Percentiles rank a stretch among this genome's conserved stretches.
Conservation (phyloP, 768 basidiomycete species). For the Lentinula sp. region DNA sequence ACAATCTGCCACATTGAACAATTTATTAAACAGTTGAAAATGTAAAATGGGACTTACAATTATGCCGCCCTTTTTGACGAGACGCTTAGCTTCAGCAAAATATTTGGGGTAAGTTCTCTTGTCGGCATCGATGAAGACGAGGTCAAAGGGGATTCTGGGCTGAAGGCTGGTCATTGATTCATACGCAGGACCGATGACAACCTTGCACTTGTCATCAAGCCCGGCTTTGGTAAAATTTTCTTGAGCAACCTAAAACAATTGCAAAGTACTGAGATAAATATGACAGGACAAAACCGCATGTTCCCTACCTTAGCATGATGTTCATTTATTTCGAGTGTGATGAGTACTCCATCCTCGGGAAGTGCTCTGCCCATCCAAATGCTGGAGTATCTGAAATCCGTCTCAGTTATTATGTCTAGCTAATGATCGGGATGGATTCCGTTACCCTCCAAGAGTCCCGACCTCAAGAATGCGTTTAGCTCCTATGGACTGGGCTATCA, state of each 20-base stretch:
- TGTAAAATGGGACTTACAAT: conserved; percentile 34
- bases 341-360: conserved; percentile 42
- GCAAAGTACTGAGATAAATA: not conserved
- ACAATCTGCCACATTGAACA: conserved; percentile 34
- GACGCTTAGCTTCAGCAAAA: conserved; percentile 53
- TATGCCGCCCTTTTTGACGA: conserved; percentile 52
- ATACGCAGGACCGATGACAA: conserved; percentile 46
- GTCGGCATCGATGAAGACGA: conserved; percentile 74
- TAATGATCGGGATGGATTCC: not conserved
- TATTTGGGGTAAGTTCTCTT: conserved; percentile 50
- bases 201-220: conserved; percentile 37
- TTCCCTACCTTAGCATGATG: conserved; percentile 38
- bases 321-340: conserved; percentile 42
- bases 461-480: conserved; percentile 47
- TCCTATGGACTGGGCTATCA: conserved; percentile 33
- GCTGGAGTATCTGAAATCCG: conserved; percentile 31
- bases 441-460: conserved; percentile 47
- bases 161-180: conserved; percentile 43
- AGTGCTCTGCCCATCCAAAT: conserved; percentile 39
- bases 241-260: conserved; percentile 38
- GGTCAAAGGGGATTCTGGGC: conserved; percentile 48
- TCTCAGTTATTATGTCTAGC: not conserved
- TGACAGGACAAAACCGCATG: not conserved
- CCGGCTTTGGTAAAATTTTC: conserved; percentile 54
- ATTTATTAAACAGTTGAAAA: not conserved